phyloP scores from a whole-genome alignment of 345 rosid genomes.

The Clausena lansium region DNA sequence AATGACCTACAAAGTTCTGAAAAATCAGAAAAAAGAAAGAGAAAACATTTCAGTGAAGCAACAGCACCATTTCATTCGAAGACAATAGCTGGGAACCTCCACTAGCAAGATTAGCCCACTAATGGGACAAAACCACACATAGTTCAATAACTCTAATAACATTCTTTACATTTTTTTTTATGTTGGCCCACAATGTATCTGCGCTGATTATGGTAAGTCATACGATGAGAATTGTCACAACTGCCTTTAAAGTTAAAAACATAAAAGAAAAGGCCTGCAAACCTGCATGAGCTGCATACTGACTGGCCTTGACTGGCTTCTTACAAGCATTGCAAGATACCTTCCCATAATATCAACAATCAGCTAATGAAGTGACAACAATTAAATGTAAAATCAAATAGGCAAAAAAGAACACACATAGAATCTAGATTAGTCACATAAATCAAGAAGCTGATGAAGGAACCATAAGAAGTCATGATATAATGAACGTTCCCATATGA shows the following conservation, averaged over 20 bases:
- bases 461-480: background rate
- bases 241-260: background rate
- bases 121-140: background rate
- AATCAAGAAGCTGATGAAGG: background rate
- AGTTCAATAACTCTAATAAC: background rate
- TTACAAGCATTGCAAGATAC: slow-evolving; percentile 73
- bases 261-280: slow-evolving; percentile 21
- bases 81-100: background rate
- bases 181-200: background rate
- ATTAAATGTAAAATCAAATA: background rate
- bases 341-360: slow-evolving; percentile 34
- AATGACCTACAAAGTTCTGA: slow-evolving; percentile 57
- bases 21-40: slow-evolving; percentile 21
- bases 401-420: background rate
- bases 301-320: slow-evolving; percentile 68
- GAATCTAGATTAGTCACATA: background rate
- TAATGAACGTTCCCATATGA: background rate
- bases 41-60: slow-evolving; percentile 31
- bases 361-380: slow-evolving; percentile 6
- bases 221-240: background rate
- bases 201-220: background rate
- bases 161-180: background rate
- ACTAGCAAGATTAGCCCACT: background rate
- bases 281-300: slow-evolving; percentile 69
- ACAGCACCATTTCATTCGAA: slow-evolving; percentile 12